phyloP scores from a whole-genome alignment of 495 filamentous ascomycete genomes.

The Neurospora tetrasperma region DNA sequence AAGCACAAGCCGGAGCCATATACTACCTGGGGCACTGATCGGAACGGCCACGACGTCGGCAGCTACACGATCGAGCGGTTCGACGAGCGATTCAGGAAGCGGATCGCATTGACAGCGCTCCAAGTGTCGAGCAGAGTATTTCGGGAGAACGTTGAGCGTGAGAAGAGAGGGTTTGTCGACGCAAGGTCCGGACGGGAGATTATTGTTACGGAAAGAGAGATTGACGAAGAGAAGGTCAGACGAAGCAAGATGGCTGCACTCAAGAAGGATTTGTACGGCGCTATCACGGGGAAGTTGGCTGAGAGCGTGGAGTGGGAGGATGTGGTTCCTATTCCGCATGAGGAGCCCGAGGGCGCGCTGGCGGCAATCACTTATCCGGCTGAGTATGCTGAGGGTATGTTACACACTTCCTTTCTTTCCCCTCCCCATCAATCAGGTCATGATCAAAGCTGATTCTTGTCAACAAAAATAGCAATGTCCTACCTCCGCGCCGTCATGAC shows the following conservation, averaged over 20 bases:
- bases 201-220: constrained; percentile 26
- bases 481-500: constrained; percentile 94
- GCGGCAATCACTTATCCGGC: constrained; percentile 80
- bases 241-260: constrained; percentile 35
- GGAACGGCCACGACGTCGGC: constrained; percentile 29
- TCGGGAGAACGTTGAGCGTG: constrained; percentile 14
- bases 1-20: constrained; percentile 13
- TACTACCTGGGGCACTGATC: constrained; percentile 32
- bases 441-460: background rate
- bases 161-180: constrained; percentile 7
- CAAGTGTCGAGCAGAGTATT: constrained; percentile 23
- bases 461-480: constrained; percentile 38
- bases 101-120: constrained; percentile 18
- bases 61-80: constrained; percentile 31
- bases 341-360: constrained; percentile 71
- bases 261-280: constrained; percentile 33
- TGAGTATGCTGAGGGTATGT: constrained; percentile 75
- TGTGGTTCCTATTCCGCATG: constrained; percentile 68
- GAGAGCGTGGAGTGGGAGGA: constrained; percentile 72
- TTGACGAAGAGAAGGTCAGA: constrained; percentile 35
- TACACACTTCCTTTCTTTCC: background rate
- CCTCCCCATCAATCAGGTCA: background rate
- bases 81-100: constrained; percentile 21
- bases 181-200: constrained; percentile 9
- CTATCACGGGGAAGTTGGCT: constrained; percentile 42